A percentile compares a stretch with the other conserved stretches of the same genome.
These are phyloP conservation scores for Xylariales sp. DNA, from an alignment of 2,329 filamentous ascomycete species.

Conservation along the genomic window DNA sequence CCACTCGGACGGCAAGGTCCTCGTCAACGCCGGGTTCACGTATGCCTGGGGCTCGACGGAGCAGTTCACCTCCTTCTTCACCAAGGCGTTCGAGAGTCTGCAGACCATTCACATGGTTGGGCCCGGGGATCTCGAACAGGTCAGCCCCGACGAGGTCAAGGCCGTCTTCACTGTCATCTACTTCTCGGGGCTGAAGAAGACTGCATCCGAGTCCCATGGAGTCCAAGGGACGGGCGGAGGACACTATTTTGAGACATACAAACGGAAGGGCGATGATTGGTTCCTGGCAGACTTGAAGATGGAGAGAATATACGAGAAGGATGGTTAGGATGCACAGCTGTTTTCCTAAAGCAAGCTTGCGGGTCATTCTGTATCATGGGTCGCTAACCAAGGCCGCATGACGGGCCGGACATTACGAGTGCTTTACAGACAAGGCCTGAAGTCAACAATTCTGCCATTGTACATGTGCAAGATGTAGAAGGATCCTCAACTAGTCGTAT, in stretches of 20 bases:
- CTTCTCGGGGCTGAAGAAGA: neutral
- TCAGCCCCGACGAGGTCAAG: slow-evolving; percentile 10
- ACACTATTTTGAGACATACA: slow-evolving; percentile 4
- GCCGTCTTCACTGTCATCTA: slow-evolving; percentile 9
- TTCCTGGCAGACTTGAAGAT: neutral
- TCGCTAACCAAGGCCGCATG: too few species aligned
- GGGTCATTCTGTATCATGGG: too few species aligned
- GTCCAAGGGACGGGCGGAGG: slow-evolving; percentile 4
- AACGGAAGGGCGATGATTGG: slow-evolving; percentile 5
- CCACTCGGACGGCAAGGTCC: slow-evolving; percentile 7
- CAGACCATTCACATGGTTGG: slow-evolving; percentile 10
- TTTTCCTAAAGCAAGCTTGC: too few species aligned
- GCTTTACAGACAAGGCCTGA: too few species aligned
- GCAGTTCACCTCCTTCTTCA: slow-evolving; percentile 7
- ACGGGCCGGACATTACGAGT: too few species aligned
- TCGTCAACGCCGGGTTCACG: slow-evolving; percentile 2
- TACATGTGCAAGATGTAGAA: too few species aligned
- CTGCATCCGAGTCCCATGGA: neutral
- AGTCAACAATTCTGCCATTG: too few species aligned
- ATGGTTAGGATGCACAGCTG: too few species aligned
- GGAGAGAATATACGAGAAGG: slow-evolving; percentile 2
- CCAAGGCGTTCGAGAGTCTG: slow-evolving; percentile 6
- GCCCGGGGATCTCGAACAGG: slow-evolving; percentile 9
- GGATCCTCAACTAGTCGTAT: too few species aligned
- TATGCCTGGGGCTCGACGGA: slow-evolving; percentile 6